A percentile compares a stretch with the other conserved stretches of the same genome.
These are phyloP conservation scores for Diaporthe humulicola DNA, from an alignment of 2,329 filamentous ascomycete genomes.

Conservation along the genomic window DNA sequence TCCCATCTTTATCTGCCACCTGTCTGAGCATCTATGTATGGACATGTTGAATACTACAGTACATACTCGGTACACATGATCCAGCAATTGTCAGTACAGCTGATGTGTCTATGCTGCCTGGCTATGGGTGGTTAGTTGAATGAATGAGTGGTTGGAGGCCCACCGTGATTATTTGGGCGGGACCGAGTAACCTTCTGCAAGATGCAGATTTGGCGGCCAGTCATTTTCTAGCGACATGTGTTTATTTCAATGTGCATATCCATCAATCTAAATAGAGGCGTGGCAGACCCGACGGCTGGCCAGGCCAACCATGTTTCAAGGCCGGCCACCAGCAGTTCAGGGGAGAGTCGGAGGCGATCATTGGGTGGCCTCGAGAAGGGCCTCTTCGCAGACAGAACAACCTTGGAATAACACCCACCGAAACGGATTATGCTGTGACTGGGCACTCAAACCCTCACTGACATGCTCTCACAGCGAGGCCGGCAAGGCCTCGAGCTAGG, in stretches of 20 bases:
- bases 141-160: neutral
- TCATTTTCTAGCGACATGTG: neutral
- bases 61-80: too few species aligned
- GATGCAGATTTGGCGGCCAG: slow-evolving; percentile 2
- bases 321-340: neutral
- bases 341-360: neutral
- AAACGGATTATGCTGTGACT: neutral
- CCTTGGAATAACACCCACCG: neutral
- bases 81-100: neutral
- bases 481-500: slow-evolving; percentile 18
- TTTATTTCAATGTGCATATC: slow-evolving; percentile 2
- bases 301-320: slow-evolving; percentile 31
- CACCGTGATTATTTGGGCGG: neutral
- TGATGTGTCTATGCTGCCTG: neutral
- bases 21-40: neutral
- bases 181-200: neutral
- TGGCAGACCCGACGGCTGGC: slow-evolving; percentile 8
- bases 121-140: neutral
- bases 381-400: neutral
- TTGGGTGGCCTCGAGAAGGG: slow-evolving; percentile 10
- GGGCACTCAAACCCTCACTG: neutral
- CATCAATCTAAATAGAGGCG: slow-evolving; percentile 21
- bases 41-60: too few species aligned
- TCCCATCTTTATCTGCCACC: neutral
- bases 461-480: neutral